A percentile compares a stretch with the other conserved stretches of the same genome.
phyloP scores from a whole-genome alignment of 495 filamentous ascomycete species.

The Annulohypoxylon stygium region DNA sequence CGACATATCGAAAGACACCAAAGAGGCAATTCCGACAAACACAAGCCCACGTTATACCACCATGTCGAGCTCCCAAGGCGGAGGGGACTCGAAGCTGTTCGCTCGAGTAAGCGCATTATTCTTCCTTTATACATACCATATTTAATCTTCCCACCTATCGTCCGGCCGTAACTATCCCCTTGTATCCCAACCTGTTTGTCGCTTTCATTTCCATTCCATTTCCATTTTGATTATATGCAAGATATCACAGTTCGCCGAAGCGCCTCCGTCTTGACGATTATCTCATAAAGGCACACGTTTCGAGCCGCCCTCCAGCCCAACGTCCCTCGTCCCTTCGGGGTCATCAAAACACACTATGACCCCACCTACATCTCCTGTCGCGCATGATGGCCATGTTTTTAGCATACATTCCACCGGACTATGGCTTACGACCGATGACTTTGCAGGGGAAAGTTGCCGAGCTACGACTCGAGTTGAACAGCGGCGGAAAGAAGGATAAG shows the following conservation, averaged over 20 bases:
- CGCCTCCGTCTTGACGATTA: slow-evolving; percentile 28
- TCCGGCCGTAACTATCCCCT: not conserved
- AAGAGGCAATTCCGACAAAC: slow-evolving; percentile 45
- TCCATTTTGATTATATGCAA: slow-evolving; percentile 24
- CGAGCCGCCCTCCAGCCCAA: slow-evolving; percentile 27
- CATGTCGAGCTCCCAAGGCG: slow-evolving; percentile 78
- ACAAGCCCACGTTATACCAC: slow-evolving; percentile 49
- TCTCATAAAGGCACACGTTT: slow-evolving; percentile 23
- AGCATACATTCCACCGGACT: slow-evolving; percentile 59
- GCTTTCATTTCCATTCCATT: not conserved
- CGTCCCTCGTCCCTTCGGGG: slow-evolving; percentile 25
- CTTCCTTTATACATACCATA: slow-evolving; percentile 36
- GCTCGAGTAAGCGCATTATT: slow-evolving; percentile 82
- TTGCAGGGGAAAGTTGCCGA: slow-evolving; percentile 98
- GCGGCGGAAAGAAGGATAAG: slow-evolving; percentile 97
- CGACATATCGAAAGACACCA: slow-evolving; percentile 36
- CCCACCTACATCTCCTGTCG: slow-evolving; percentile 32
- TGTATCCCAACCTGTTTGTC: not conserved
- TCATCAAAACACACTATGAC: slow-evolving; percentile 46
- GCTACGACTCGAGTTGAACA: slow-evolving; percentile 92
- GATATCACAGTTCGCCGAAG: slow-evolving; percentile 10
- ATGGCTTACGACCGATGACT: slow-evolving; percentile 57
- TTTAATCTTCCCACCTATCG: slow-evolving; percentile 12
- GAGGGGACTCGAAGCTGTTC: slow-evolving; percentile 99
- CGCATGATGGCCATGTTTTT: slow-evolving; percentile 63